Conservation (phyloP, 2,329 filamentous ascomycete genomes). For the Epichloe glyceriae region DNA sequence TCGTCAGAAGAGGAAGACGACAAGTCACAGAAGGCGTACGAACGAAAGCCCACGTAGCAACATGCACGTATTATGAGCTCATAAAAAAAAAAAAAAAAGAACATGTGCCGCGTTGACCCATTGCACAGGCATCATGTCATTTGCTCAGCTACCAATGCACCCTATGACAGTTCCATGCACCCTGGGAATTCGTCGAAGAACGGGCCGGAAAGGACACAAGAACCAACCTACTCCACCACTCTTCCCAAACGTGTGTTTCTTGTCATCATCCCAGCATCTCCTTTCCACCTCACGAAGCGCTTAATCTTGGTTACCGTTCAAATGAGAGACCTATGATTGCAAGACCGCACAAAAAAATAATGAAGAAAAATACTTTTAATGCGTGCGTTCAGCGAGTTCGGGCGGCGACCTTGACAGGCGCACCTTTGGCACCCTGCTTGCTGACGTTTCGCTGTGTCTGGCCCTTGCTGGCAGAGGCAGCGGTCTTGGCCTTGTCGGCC, state of each 20-base stretch:
- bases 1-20: no score
- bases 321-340: background rate
- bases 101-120: background rate
- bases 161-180: conserved; percentile 29
- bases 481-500: conserved; percentile 96
- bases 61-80: background rate
- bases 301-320: background rate
- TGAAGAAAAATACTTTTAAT: background rate
- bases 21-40: background rate
- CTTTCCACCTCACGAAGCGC: background rate
- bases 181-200: conserved; percentile 27
- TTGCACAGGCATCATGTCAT: conserved; percentile 14
- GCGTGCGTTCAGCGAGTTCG: conserved; percentile 57
- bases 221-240: conserved; percentile 23
- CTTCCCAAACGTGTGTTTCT: conserved; percentile 14
- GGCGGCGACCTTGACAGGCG: conserved; percentile 70
- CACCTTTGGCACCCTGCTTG: conserved; percentile 96
- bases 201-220: conserved; percentile 30
- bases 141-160: conserved; percentile 30
- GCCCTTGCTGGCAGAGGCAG: conserved; percentile 61
- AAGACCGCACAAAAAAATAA: conserved; percentile 1
- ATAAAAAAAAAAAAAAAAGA: background rate
- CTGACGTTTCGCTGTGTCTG: conserved; percentile 69
- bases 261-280: background rate
- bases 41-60: background rate